phyloP scores from a whole-genome alignment of 2,329 filamentous ascomycete species.

The Pseudocercospora musae region DNA sequence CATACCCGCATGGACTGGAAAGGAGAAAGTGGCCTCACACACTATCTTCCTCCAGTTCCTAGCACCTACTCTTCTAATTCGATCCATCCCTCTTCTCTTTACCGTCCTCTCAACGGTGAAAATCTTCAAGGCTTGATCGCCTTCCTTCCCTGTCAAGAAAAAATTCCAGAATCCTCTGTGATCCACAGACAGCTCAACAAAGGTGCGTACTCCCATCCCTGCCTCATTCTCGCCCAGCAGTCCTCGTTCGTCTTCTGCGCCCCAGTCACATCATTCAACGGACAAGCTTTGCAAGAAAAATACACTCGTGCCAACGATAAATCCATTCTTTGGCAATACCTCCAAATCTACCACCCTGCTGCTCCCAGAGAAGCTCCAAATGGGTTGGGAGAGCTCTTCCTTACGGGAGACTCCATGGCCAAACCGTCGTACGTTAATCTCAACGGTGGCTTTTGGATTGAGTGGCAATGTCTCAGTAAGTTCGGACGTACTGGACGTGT shows the following conservation, averaged over 20 bases:
- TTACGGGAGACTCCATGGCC: neutral
- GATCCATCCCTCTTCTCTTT: neutral
- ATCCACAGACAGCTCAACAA: neutral
- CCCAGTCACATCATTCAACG: conserved; percentile 1
- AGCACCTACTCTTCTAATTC: neutral
- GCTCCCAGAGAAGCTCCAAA: neutral
- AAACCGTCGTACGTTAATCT: conserved; percentile 4
- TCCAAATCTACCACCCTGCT: neutral
- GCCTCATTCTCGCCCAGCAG: neutral
- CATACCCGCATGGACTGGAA: neutral
- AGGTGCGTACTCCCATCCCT: conserved; percentile 4
- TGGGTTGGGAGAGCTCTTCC: neutral
- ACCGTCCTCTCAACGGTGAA: neutral
- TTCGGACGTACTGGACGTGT: neutral
- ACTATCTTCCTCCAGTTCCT: neutral
- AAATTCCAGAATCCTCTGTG: neutral
- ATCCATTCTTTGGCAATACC: neutral
- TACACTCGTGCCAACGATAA: neutral
- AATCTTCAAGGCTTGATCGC: neutral
- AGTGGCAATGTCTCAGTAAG: neutral
- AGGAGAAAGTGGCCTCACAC: conserved; percentile 3
- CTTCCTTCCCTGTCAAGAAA: neutral
- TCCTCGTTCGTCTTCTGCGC: conserved; percentile 5
- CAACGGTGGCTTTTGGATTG: conserved; percentile 3
- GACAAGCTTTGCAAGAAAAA: neutral